Evolutionary conservation across 208 protist species (phyloP), one percentile per base, ranked within the genome.

Genomic region (Leptomonas pyrrhocoris): DNA sequence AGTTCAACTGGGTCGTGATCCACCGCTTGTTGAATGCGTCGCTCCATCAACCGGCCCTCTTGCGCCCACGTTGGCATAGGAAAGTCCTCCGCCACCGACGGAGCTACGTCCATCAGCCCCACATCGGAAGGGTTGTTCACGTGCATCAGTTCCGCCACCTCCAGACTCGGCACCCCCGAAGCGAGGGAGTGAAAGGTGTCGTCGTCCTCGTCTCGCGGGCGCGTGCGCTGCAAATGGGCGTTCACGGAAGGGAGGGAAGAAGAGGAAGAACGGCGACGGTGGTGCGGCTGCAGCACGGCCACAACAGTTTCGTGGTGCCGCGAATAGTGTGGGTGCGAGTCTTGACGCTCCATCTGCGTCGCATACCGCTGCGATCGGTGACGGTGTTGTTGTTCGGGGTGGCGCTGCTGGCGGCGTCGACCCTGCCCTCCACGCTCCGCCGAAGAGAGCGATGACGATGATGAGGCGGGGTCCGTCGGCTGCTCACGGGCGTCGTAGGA

Each of bases 41-140:
- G 34, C 25, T 77, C 71, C 19, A 42, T 4, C n/a, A 77, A 23
- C 21, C 49, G 46, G 18, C 57, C 43, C 0, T 49, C 48, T 38
- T 51, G 53, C 21, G 55, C 42, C 71, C 71, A 69, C 30, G 49
- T n/a, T 11, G 56, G 55, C 46, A 51, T 46, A 0, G 53, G 16
- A 34, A 38, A 66, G 21, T 70, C 63, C 8, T 70, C 48, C 18
- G 27, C 28, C 1, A 59, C 4, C 5, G 7, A 31, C 13, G 2
- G 19, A 23, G 11, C 58, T n/a, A 19, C 63, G 4, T 56, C 70
- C 25, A 15, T 16, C 21, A 9, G 31, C 30, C 0, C 48, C 23
- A 51, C 50, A 13, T 38, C 34, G n/a, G 30, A 27, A 21, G 1
- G 3, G 2, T 11, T 2, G 54, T 53, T 4, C 12, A 19, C 42